A percentile compares a stretch with the other conserved stretches of the same genome.
Evolutionary conservation across 441 rosid species (phyloP).

Genomic region (Dalechampia spathulata): DNA sequence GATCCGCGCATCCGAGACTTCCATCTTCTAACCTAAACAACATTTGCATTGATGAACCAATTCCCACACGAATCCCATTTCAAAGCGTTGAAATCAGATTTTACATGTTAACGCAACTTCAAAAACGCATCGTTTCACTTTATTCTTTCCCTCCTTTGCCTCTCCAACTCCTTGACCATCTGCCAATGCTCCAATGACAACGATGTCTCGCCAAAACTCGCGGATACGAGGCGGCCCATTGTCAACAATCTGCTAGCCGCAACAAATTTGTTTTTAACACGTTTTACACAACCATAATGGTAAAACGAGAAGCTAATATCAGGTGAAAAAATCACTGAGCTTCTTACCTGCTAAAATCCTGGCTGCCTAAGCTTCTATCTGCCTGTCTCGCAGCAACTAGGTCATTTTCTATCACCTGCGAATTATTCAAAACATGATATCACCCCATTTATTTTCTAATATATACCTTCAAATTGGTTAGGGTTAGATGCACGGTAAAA

Average conservation of each 20-base stretch:
- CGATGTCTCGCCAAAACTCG: constrained; percentile 61
- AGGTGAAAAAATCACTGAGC: background rate
- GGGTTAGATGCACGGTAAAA: too few species aligned
- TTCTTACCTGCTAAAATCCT: constrained; percentile 71
- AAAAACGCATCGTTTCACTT: constrained; percentile 14
- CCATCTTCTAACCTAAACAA: too few species aligned
- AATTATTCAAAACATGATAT: too few species aligned
- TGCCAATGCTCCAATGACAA: constrained; percentile 77
- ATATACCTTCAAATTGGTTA: too few species aligned
- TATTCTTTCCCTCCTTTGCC: constrained; percentile 67
- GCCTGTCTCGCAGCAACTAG: constrained; percentile 76
- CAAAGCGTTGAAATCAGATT: too few species aligned
- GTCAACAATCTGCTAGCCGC: constrained; percentile 55
- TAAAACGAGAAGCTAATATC: background rate
- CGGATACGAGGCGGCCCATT: constrained; percentile 71
- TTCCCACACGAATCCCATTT: too few species aligned
- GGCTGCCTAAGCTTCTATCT: constrained; percentile 64
- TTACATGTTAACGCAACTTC: background rate
- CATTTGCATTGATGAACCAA: too few species aligned
- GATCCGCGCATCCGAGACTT: too few species aligned
- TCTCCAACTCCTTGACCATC: constrained; percentile 80
- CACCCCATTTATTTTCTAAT: too few species aligned
- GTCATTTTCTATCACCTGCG: constrained; percentile 73
- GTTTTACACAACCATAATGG: background rate
- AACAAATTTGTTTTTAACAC: background rate